Base-by-base conservation (phyloP, 179 eudicot species). In the Beta lomatogona region DNA sequence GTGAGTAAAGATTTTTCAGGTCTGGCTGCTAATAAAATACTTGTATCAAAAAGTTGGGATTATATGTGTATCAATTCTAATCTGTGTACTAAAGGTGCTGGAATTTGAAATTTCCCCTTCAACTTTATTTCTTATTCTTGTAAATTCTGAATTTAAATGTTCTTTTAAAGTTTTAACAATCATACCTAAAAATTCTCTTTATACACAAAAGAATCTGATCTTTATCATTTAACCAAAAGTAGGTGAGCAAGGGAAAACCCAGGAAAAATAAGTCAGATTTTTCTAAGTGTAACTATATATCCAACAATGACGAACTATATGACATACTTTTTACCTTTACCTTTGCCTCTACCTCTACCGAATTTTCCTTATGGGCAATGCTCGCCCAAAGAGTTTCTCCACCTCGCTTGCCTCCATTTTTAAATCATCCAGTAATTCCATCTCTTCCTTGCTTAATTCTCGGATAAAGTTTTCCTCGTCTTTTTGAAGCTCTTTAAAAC, bases 401-500 rank as follows among this genome's bases (percentile, higher is more conserved):
- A 94, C 91, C 86, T 94, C 97, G 9, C 58, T 81, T 15, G 98
- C 98, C 86, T 91, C 99, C 97, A 96, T 93, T 76, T 93, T 87
- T 73, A 94, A 92, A 55, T 86, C 91, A 64, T 82, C 80, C 86
- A 96, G 81, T 44, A 96, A 55, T 61, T 96, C 97, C 94, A 85
- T 91, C 86, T 96, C 99, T 80, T 96, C 99, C 85, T 90, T 87
- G 73, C 89, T 93, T 78, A 96, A 86, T 84, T 82, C 97, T 53
- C 71, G 88, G 28, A 96, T 76, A 71, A 94, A 89, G 67, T 93
- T 77, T 79, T 96, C 91, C 80, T 96, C 93, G 25, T 94, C 99
- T 79, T 85, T 85, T 53, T 88, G 85, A 14, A 96, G 86, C 90
- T 89, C 99, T 81, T 90, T 87, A 77, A 96, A 86, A 41, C 98